Evolutionary conservation across 2,329 filamentous ascomycete genomes (phyloP).

Genomic region (Trichoderma polysporum): DNA sequence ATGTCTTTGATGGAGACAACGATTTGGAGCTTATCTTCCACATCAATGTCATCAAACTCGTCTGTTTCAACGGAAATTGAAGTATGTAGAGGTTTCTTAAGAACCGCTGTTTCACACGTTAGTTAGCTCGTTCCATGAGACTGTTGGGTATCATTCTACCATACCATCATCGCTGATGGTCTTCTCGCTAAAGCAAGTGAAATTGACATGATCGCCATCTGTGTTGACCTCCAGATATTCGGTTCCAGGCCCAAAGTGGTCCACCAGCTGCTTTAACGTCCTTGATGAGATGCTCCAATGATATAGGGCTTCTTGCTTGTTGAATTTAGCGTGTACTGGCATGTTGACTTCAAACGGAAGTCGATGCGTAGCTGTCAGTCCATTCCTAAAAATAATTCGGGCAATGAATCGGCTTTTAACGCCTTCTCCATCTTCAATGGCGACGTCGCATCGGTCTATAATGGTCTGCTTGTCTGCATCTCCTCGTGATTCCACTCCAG

Average conservation of each 20-base stretch:
- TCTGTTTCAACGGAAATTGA: constrained; percentile 74
- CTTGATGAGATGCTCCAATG: constrained; percentile 71
- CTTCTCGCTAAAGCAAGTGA: constrained; percentile 81
- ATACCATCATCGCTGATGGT: constrained; percentile 59
- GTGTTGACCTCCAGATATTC: constrained; percentile 79
- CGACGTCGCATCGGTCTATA: constrained; percentile 73
- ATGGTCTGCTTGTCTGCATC: constrained; percentile 65
- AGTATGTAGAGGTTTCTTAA: constrained; percentile 79
- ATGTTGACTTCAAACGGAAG: constrained; percentile 72
- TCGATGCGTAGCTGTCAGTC: constrained; percentile 74
- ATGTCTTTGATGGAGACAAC: constrained; percentile 83
- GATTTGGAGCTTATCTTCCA: constrained; percentile 74
- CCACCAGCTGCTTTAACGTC: constrained; percentile 71
- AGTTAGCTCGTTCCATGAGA: constrained; percentile 21
- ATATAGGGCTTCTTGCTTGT: constrained; percentile 63
- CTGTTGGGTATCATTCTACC: constrained; percentile 17
- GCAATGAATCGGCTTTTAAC: constrained; percentile 72
- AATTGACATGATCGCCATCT: constrained; percentile 70
- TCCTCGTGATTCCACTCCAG: constrained; percentile 55
- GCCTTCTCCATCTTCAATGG: constrained; percentile 68
- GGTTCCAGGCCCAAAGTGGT: constrained; percentile 77
- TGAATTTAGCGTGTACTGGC: constrained; percentile 76
- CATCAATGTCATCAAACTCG: constrained; percentile 73
- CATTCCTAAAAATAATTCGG: constrained; percentile 72
- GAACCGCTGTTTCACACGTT: constrained; percentile 55